Conservation (phyloP, 371 early-diverging fungal genomes). For the Haplosporangium sp. region DNA sequence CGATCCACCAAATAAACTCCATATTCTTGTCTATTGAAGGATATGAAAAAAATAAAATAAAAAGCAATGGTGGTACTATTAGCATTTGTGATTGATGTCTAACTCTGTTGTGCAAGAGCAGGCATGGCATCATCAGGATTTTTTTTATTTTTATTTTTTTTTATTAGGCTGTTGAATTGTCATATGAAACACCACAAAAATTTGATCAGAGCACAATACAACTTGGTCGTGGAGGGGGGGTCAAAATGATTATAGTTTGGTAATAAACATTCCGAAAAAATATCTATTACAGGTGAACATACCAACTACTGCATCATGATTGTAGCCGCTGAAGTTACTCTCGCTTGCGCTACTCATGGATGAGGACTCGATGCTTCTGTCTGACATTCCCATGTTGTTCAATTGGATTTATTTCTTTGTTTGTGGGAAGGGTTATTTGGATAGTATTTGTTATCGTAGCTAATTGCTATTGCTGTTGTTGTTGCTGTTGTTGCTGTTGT, state of each 20-base stretch:
- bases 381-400: slow-evolving; percentile 8
- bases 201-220: neutral
- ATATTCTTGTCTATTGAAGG: slow-evolving; percentile 37
- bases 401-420: neutral
- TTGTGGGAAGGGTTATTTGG: neutral
- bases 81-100: neutral
- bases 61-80: too few relatives aligned
- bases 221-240: neutral
- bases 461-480: too few relatives aligned
- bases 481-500: too few relatives aligned
- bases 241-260: neutral
- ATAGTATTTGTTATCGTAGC: too few relatives aligned
- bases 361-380: slow-evolving; percentile 17
- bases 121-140: too few relatives aligned
- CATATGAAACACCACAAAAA: neutral
- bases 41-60: too few relatives aligned
- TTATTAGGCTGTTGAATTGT: neutral
- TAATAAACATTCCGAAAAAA: neutral
- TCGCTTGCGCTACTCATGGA: slow-evolving; percentile 33
- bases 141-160: too few relatives aligned
- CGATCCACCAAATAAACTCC: slow-evolving; percentile 57
- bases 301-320: slow-evolving; percentile 37
- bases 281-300: neutral
- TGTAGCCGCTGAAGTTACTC: slow-evolving; percentile 43
- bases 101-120: neutral